phyloP scores from a whole-genome alignment of 345 rosid genomes.

The Arabis hirsuta region DNA sequence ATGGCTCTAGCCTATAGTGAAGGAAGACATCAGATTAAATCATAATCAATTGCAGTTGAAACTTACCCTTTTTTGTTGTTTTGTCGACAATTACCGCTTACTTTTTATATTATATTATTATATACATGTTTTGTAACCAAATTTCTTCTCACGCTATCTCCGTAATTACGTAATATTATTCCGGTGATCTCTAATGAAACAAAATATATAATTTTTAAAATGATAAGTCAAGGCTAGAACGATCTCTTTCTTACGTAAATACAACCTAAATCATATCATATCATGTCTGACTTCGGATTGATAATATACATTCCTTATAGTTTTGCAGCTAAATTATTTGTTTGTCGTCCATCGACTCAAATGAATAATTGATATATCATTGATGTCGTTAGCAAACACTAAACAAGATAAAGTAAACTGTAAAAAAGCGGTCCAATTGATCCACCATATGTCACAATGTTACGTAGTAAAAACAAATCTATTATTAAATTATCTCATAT shows the following conservation, averaged over 20 bases:
- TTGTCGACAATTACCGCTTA: neutral
- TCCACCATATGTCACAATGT: conserved; percentile 21
- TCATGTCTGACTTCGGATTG: conserved; percentile 4
- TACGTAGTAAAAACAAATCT: conserved; percentile 1
- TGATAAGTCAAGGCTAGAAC: conserved; percentile 4
- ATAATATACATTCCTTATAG: neutral
- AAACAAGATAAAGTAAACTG: neutral
- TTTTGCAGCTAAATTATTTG: neutral
- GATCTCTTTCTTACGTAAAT: conserved; percentile 8
- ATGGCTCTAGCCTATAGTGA: neutral
- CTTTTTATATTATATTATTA: neutral
- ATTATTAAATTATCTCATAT: neutral
- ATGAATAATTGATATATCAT: conserved; percentile 15
- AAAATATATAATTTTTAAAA: conserved; percentile 11
- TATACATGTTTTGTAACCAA: neutral
- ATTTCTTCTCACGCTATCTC: conserved; percentile 7
- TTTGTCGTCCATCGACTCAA: neutral
- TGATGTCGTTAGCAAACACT: neutral
- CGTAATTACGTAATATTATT: neutral
- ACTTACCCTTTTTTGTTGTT: no score
- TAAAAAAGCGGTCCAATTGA: conserved; percentile 27
- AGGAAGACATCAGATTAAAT: conserved; percentile 2
- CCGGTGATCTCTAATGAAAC: conserved; percentile 9
- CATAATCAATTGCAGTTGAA: neutral
- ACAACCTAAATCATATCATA: neutral